Evolutionary conservation across 257 asterid genomes (phyloP), one percentile per base, ranked within the genome.

Genomic region (Buddleja alternifolia): DNA sequence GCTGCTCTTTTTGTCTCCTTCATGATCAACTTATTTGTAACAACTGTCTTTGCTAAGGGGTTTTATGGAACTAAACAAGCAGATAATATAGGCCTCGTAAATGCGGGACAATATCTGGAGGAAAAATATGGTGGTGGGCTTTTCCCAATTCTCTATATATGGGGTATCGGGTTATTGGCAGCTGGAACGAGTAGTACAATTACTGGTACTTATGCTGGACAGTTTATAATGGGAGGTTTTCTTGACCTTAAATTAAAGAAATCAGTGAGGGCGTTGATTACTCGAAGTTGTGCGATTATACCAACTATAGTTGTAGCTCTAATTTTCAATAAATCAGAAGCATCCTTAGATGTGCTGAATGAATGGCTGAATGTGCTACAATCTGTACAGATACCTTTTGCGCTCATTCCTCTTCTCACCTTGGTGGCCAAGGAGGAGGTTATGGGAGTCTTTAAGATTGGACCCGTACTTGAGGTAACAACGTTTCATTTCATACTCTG

Each of bases 351-450:
- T 71, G 82, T 89, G 37, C 75, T 94, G 70, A 94, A 94, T 47
- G 98, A 94, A 81, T 94, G 99, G 99, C 96, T 94, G 20, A 94
- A 94, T 64, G 97, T 94, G 73, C 86, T 94, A 14, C 99, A 94
- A 81, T 94, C 99, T 29, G 68, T 94, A 50, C 99, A 91, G 80
- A 94, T 94, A 66, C 99, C 99, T 37, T 94, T 94, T 48, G 99
- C 99, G 0, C 96, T 94, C 63, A 91, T 94, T 69, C 99, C 99
- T 16, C 97, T 94, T 78, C 86, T 94, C 29, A 91, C 97, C n/a
- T 81, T 94, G 86, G 97, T 94, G 78, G 76, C 99, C 8, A 91
- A 94, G 85, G 97, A 94, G 77, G 67, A 87, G 70, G 81, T 94
- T 50, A 94, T 94, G 99, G 97, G 98, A 68, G 79, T 59, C 19